Evolutionary conservation across 2,329 filamentous ascomycete genomes (phyloP), one percentile per base, ranked within the genome.

Genomic region (Ceratocystis diversiconidia): DNA sequence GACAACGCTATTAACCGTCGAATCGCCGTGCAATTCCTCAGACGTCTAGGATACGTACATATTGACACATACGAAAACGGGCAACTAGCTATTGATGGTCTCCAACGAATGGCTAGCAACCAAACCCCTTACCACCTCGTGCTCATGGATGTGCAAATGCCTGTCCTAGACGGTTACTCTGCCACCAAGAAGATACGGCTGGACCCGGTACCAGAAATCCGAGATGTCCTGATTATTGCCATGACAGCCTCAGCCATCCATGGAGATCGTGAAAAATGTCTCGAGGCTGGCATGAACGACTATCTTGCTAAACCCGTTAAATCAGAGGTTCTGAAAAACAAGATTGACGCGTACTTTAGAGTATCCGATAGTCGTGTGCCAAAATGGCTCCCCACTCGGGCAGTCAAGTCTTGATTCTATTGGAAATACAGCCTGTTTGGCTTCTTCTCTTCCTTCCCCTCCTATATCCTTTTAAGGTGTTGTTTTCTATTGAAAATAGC

Each of bases 251-350:
- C 87, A 30, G 92, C 92, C 2, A 97, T 97, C 68, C 89, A 94
- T 73, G 92, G 92, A 19, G 92, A 97, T 73, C 82, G 92, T 61
- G 92, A 97, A 73, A 96, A 95, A 76, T 96, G 92, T 70, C 78
- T 96, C n/a, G 90, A 91, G 62, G 90, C 90, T 1, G 92, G 92
- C 57, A 97, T 97, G 92, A 96, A 96, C 74, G 94, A 96, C 72
- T 97, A 96, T 71, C 82, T 96, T 0, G 91, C 92, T 17, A 97
- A 97, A 73, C 92, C 92, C 0, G 92, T 97, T n/a, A 83, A 91
- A 68, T 90, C 89, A 3, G 88, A 92, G 60, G 86, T 95, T 50
- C 79, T 97, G 64, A 94, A 90, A 75, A 85, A 85, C 72, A 92
- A 96, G 77, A 77, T 97, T 67, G 81, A 84, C 55, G 78, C 79